A percentile compares a stretch with the other conserved stretches of the same genome.
These are phyloP conservation scores for Capsella rubella DNA, from an alignment of 441 rosid genomes.

Conservation along the genomic window DNA sequence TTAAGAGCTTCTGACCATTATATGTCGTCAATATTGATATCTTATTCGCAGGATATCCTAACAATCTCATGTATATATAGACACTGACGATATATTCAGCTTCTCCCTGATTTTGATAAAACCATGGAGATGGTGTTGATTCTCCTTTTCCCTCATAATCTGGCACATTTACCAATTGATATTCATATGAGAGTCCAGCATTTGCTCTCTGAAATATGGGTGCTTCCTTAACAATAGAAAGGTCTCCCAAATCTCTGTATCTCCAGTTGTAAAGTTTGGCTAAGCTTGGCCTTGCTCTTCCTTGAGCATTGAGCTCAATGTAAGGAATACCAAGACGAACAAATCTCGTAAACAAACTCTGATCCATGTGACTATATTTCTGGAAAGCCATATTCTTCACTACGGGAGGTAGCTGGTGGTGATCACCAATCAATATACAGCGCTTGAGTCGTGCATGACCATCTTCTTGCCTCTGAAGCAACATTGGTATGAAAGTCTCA, in stretches of 20 bases:
- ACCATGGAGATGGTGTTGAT: constrained; percentile 98
- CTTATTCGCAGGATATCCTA: constrained; percentile 97
- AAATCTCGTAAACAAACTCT: constrained; percentile 97
- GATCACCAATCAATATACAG: constrained; percentile 98
- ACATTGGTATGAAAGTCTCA: constrained; percentile 98
- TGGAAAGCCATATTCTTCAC: constrained; percentile 99
- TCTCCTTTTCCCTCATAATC: constrained; percentile 95
- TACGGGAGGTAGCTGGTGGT: constrained; percentile 99
- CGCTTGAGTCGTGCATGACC: constrained; percentile 98
- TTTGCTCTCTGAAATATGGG: constrained; percentile 82
- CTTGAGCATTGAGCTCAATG: constrained; percentile 99
- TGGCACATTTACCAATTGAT: constrained; percentile 93
- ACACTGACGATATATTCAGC: constrained; percentile 98
- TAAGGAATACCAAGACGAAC: constrained; percentile 98
- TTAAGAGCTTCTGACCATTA: constrained; percentile 98
- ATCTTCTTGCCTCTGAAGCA: constrained; percentile 99
- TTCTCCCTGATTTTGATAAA: constrained; percentile 98
- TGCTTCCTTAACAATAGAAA: constrained; percentile 76
- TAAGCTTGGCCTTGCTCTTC: constrained; percentile 98
- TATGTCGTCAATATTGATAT: constrained; percentile 98
- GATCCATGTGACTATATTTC: constrained; percentile 99
- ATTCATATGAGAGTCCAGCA: constrained; percentile 94
- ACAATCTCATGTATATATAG: constrained; percentile 94
- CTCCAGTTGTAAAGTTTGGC: constrained; percentile 98
- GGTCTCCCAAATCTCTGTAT: constrained; percentile 97